Base-by-base conservation (phyloP, 2,329 filamentous ascomycete genomes). In the Purpureocillium lavendulum region DNA sequence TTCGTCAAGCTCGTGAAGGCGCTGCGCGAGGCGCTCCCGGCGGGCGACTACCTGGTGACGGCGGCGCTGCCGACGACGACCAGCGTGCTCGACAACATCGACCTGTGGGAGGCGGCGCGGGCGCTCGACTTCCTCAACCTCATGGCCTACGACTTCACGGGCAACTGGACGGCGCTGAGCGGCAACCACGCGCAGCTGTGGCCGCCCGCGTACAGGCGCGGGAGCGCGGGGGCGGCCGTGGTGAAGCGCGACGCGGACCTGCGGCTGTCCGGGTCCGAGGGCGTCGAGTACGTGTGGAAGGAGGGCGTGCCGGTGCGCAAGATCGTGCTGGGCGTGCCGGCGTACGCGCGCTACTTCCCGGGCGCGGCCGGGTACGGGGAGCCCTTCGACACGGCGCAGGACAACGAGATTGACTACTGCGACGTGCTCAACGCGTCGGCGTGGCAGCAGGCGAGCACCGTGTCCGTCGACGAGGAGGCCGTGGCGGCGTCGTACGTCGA, bases 131-230 rank as follows among this genome's bases (percentile, higher is more conserved):
- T 74, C 49, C 61, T 84, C 44, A 82, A 84, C 50, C 64, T 84
- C 33, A 84, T 84, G 81, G 68, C 72, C 11, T 84, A 84, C 52
- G 80, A 84, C 55, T 82, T 82, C 48, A 69, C 71, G 0, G 80
- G 80, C 0, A 68, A 76, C 8, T 84, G 80, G 80, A 71, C 69
- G 2, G 56, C 65, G 16, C 69, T 73, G 24, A 72, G 70, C 9
- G 80, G 79, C 12, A 77, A 84, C 51, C 80, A 84, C 30, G 75
- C 80, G 2, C 77, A 81, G 50, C 69, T 84, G 0, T 69, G 70
- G 38, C 61, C 69, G 0, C 21, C 21, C 6, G 10, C 21, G 21
- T n/a, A n/a, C n/a, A n/a, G n/a, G 21, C 6, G 21, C 6, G 5
- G 21, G 21, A 26, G 21, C 21, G 10, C 21, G 6, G 21, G 21